Evolutionary conservation across 352 stramenopile genomes (phyloP).

Genomic region (Globisporangium orthogonon): DNA sequence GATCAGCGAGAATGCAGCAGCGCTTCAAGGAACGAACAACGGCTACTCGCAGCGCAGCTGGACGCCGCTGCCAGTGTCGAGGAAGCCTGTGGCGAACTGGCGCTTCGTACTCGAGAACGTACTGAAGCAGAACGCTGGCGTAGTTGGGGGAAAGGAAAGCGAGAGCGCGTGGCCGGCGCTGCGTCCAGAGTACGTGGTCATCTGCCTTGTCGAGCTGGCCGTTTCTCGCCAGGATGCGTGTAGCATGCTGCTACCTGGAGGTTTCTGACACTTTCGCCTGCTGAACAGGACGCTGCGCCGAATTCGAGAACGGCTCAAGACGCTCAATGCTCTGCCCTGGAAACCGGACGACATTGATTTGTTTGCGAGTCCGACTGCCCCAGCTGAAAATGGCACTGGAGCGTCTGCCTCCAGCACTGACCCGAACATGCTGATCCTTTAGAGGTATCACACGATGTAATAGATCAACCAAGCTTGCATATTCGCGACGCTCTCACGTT

Average conservation of each 20-base stretch:
- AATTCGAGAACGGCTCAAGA: slow-evolving; percentile 58
- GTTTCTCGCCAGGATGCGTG: not conserved
- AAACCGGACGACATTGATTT: slow-evolving; percentile 42
- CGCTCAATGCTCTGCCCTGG: slow-evolving; percentile 41
- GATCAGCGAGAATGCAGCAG: slow-evolving; percentile 33
- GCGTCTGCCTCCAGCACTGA: not conserved
- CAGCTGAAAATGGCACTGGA: not conserved
- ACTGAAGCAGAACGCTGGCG: slow-evolving; percentile 9
- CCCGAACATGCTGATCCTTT: not conserved
- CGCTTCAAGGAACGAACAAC: slow-evolving; percentile 32
- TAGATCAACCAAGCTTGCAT: not conserved
- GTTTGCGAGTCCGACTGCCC: slow-evolving; percentile 10
- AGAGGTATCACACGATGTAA: not conserved
- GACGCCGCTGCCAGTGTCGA: slow-evolving; percentile 46
- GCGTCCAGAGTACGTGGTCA: slow-evolving; percentile 26
- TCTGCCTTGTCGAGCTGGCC: not conserved
- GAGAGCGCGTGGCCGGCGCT: slow-evolving; percentile 24
- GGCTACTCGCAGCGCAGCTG: slow-evolving; percentile 38
- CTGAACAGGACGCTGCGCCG: slow-evolving; percentile 39
- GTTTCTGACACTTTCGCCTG: not conserved
- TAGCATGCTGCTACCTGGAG: not conserved
- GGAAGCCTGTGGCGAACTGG: slow-evolving; percentile 65
- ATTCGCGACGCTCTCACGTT: not conserved
- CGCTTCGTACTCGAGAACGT: slow-evolving; percentile 56
- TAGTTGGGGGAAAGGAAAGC: not conserved